Conservation (phyloP, 139 green algal genomes). For the Chlamydomonas schloesseri region DNA sequence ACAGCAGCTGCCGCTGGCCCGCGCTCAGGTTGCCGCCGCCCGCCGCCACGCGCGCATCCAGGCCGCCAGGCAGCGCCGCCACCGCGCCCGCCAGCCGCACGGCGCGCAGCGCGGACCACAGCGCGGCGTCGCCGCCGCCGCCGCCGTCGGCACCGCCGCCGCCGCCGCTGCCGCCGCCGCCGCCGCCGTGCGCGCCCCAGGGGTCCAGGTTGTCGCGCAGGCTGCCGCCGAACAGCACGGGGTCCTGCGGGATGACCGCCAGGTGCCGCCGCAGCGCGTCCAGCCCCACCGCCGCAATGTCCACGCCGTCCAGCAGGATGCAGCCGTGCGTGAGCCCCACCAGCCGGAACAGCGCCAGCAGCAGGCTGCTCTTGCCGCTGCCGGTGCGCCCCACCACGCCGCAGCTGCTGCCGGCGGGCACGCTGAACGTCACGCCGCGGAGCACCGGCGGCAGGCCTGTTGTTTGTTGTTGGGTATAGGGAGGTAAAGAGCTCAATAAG, state of each 20-base stretch:
- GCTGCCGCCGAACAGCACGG: conserved; percentile 85
- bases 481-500: background rate
- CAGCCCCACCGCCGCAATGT: conserved; percentile 74
- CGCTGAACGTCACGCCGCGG: conserved; percentile 73
- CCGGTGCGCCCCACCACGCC: conserved; percentile 86
- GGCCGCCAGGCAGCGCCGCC: conserved; percentile 52
- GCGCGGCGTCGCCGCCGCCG: background rate
- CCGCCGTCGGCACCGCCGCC: conserved; percentile 80
- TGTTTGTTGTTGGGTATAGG: background rate
- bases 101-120: conserved; percentile 77
- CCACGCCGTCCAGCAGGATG: conserved; percentile 82
- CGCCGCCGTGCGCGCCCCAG: conserved; percentile 56
- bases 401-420: conserved; percentile 64
- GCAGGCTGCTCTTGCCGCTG: conserved; percentile 82
- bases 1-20: conserved; percentile 84
- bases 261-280: conserved; percentile 80
- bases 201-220: conserved; percentile 89
- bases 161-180: conserved; percentile 74
- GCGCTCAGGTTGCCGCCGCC: conserved; percentile 72
- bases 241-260: conserved; percentile 88
- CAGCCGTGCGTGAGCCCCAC: conserved; percentile 79
- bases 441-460: conserved; percentile 79
- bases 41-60: conserved; percentile 71
- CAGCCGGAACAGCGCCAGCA: conserved; percentile 88
- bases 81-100: conserved; percentile 75